Percentiles rank a stretch among this genome's conserved stretches.
Evolutionary conservation across 2,329 filamentous ascomycete genomes (phyloP).

Genomic region (Arthroderma sp.): DNA sequence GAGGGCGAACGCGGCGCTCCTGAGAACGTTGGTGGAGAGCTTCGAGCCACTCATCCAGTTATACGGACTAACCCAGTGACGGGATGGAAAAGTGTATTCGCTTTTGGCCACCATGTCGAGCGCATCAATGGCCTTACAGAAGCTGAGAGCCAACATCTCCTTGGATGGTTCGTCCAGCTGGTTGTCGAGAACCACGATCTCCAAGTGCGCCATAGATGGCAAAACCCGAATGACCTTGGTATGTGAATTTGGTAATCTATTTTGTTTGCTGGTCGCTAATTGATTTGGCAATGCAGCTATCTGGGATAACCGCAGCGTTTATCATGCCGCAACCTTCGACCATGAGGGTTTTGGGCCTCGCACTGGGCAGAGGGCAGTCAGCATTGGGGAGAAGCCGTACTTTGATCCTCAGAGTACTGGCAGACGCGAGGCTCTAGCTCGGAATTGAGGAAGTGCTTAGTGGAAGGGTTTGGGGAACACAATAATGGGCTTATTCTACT

Average conservation of each 20-base stretch:
- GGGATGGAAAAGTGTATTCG: slow-evolving; percentile 28
- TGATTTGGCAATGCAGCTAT: slow-evolving; percentile 28
- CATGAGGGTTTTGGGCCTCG: slow-evolving; percentile 37
- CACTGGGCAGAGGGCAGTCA: slow-evolving; percentile 38
- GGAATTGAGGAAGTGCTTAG: too few species aligned
- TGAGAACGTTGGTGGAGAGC: slow-evolving; percentile 41
- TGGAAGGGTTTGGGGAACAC: too few species aligned
- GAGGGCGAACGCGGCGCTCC: slow-evolving; percentile 35
- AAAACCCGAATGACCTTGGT: slow-evolving; percentile 31
- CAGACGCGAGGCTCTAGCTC: slow-evolving; percentile 15
- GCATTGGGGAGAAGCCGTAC: slow-evolving; percentile 42
- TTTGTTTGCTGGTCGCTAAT: background rate
- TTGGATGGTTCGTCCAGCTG: slow-evolving; percentile 24
- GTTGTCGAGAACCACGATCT: slow-evolving; percentile 31
- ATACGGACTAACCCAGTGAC: slow-evolving; percentile 41
- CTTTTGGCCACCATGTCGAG: slow-evolving; percentile 19
- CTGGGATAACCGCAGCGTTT: slow-evolving; percentile 47
- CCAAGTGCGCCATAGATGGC: slow-evolving; percentile 27
- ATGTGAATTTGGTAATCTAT: slow-evolving; percentile 5
- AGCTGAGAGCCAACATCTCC: slow-evolving; percentile 21
- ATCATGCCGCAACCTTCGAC: slow-evolving; percentile 43
- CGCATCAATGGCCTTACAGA: slow-evolving; percentile 22
- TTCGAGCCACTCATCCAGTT: slow-evolving; percentile 34
- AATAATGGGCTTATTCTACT: too few species aligned
- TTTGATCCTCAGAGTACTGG: slow-evolving; percentile 32